Percentiles rank a stretch among this genome's conserved stretches.
Conservation (phyloP, 192 early-diverging fungal species). For the Mortierella alpina region DNA sequence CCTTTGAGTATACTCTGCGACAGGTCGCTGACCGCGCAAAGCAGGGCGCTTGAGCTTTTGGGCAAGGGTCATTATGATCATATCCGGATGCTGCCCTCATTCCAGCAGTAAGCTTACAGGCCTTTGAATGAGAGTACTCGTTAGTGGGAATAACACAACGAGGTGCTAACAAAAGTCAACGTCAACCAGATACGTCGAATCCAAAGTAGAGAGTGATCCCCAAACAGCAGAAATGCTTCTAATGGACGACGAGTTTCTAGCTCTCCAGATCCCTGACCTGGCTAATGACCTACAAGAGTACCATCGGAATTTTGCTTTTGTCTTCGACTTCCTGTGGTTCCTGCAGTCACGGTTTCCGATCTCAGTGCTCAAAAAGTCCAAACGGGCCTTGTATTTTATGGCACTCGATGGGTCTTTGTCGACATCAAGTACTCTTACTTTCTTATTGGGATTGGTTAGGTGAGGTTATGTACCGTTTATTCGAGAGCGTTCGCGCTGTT, state of each 20-base stretch:
- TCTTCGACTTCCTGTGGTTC: conserved; percentile 65
- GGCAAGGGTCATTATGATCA: conserved; percentile 68
- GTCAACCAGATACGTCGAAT: conserved; percentile 23
- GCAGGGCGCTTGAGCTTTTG: conserved; percentile 42
- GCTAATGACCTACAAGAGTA: conserved; percentile 62
- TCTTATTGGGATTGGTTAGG: conserved; percentile 56
- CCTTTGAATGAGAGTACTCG: neutral
- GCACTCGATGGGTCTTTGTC: conserved; percentile 58
- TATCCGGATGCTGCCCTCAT: conserved; percentile 78
- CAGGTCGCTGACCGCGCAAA: conserved; percentile 16
- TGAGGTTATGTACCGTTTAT: conserved; percentile 11
- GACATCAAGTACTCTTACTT: conserved; percentile 45
- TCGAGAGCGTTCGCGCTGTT: neutral
- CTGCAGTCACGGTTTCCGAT: conserved; percentile 68
- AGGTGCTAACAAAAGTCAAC: neutral
- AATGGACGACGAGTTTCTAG: conserved; percentile 68
- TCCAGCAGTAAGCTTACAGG: conserved; percentile 61
- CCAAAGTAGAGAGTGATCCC: conserved; percentile 48
- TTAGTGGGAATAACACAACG: neutral
- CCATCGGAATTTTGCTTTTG: conserved; percentile 69
- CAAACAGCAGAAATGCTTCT: conserved; percentile 60
- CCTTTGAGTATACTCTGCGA: conserved; percentile 79
- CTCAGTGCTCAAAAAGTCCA: conserved; percentile 62
- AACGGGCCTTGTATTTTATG: conserved; percentile 75
- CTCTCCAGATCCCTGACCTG: conserved; percentile 60